phyloP scores from a whole-genome alignment of 1,284 basidiomycete genomes.

The Boletus mariae region DNA sequence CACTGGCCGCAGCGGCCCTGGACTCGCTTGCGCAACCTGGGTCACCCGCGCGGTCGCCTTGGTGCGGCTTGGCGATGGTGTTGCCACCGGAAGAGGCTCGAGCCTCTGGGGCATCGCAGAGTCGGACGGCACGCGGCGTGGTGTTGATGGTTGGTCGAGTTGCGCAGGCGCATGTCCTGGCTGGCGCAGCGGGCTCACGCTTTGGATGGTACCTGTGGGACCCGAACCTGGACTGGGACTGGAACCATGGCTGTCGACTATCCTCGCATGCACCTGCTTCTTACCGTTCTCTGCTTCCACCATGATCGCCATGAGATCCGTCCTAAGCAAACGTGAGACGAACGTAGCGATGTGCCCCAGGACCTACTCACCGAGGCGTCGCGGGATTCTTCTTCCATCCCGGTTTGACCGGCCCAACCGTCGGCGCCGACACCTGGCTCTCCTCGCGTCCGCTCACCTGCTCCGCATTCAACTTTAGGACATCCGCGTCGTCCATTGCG shows the following conservation, averaged over 20 bases:
- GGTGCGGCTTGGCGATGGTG: background rate
- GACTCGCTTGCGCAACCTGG: constrained; percentile 7
- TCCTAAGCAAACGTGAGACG: constrained; percentile 37
- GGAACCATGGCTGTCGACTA: background rate
- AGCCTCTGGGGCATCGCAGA: constrained; percentile 6
- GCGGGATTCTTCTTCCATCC: constrained; percentile 44
- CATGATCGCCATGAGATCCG: constrained; percentile 85
- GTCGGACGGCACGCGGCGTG: constrained; percentile 6
- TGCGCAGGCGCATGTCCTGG: background rate
- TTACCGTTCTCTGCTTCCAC: constrained; percentile 59
- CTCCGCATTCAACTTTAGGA: background rate
- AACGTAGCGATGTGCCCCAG: background rate
- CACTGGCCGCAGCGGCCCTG: constrained; percentile 27
- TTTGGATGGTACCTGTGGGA: background rate
- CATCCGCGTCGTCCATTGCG: constrained; percentile 29
- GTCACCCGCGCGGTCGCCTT: background rate
- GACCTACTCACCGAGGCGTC: constrained; percentile 39
- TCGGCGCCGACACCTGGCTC: background rate
- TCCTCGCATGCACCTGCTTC: constrained; percentile 6
- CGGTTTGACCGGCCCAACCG: constrained; percentile 3
- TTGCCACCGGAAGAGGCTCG: background rate
- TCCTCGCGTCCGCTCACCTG: constrained; percentile 6
- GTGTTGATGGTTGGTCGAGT: constrained; percentile 1
- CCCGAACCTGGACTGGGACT: background rate
- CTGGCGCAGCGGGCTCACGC: background rate